Percentiles rank a stretch among this genome's conserved stretches.
phyloP scores from a whole-genome alignment of 2,329 filamentous ascomycete species.

The Hypoxylon sp. region DNA sequence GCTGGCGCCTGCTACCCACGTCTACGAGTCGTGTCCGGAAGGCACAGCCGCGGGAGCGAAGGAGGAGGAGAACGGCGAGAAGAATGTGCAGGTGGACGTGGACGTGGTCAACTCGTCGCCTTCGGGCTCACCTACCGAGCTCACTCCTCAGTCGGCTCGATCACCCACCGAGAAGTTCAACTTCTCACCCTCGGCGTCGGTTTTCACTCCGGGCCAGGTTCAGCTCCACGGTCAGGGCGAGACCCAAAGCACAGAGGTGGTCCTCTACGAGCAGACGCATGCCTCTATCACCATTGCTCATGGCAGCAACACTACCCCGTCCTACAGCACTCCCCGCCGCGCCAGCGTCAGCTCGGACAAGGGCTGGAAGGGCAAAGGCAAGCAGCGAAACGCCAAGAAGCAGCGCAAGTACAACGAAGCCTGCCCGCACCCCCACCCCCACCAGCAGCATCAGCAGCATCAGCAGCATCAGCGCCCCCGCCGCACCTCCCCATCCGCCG shows the following conservation, averaged over 20 bases:
- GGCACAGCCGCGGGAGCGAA: neutral
- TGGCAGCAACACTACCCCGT: neutral
- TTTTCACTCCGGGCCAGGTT: conserved; percentile 11
- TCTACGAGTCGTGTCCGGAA: neutral
- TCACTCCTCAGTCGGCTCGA: neutral
- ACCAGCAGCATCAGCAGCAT: neutral
- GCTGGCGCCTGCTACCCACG: neutral
- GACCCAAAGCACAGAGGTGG: neutral
- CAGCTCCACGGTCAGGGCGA: neutral
- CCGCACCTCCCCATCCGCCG: neutral
- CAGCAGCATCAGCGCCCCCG: neutral
- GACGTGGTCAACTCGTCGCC: neutral
- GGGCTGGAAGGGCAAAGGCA: conserved; percentile 6
- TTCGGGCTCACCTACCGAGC: neutral
- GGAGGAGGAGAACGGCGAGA: neutral
- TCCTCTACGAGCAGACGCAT: neutral
- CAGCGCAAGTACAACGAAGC: no score
- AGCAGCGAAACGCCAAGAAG: neutral
- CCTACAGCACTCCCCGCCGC: no score
- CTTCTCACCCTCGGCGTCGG: conserved; percentile 17
- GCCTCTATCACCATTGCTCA: neutral
- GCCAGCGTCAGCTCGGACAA: neutral
- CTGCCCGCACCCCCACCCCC: neutral
- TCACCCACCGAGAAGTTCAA: neutral
- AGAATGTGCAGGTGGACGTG: neutral